These are phyloP conservation scores for Candida qinlingensis DNA, from an alignment of 805 yeast genomes.

Conservation along the genomic window DNA sequence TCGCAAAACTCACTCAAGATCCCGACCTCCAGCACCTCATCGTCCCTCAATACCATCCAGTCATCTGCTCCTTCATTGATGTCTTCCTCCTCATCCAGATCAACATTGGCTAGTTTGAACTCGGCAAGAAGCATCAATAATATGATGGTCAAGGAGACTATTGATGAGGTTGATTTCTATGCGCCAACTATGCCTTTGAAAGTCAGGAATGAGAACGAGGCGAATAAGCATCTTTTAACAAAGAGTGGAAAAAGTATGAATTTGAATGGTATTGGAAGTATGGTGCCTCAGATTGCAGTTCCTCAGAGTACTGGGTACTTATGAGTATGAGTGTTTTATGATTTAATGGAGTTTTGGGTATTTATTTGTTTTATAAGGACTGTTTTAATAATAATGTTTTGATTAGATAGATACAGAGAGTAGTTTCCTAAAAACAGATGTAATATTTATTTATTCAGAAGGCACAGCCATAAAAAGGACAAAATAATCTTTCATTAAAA, in stretches of 20 bases:
- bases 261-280: conserved; percentile 2
- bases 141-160: conserved; percentile 1
- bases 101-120: conserved; percentile 27
- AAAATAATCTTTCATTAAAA: neutral
- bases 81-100: conserved; percentile 36
- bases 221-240: conserved; percentile 7
- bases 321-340: neutral
- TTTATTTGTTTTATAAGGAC: neutral
- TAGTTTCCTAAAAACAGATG: no score
- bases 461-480: no score
- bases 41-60: conserved; percentile 18
- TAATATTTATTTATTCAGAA: no score
- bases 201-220: conserved; percentile 19
- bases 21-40: conserved; percentile 14
- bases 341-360: neutral
- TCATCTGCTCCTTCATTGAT: conserved; percentile 35
- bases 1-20: conserved; percentile 10
- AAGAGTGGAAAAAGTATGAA: conserved; percentile 11
- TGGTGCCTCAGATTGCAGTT: conserved; percentile 1
- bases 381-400: no score
- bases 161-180: conserved; percentile 8
- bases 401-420: no score
- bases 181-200: conserved; percentile 18
- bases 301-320: neutral
- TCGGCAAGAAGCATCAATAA: conserved; percentile 13